Evolutionary conservation across 2,329 filamentous ascomycete species (phyloP).

Genomic region (Colletotrichum sp.): DNA sequence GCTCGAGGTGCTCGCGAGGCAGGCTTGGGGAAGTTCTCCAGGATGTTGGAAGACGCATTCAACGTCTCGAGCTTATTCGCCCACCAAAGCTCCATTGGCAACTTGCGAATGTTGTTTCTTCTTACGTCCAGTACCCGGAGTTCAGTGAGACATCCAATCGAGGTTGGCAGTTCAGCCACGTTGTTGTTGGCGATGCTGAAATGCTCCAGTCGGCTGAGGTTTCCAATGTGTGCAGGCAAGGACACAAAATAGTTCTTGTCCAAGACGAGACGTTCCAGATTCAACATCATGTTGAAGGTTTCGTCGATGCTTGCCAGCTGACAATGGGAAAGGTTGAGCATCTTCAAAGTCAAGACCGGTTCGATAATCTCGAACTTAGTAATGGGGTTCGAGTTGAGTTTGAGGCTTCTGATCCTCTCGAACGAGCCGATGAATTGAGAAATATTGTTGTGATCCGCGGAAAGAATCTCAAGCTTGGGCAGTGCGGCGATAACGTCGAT

Average conservation of each 20-base stretch:
- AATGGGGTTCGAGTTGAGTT: constrained; percentile 93
- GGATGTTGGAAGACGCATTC: constrained; percentile 93
- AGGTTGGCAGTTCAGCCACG: constrained; percentile 80
- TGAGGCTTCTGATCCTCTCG: constrained; percentile 79
- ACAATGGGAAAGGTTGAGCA: constrained; percentile 87
- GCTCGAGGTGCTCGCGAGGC: constrained; percentile 71
- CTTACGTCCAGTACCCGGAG: constrained; percentile 86
- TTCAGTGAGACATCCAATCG: constrained; percentile 87
- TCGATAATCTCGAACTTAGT: constrained; percentile 87
- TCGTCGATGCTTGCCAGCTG: constrained; percentile 91
- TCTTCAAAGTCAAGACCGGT: constrained; percentile 80
- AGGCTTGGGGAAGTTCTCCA: constrained; percentile 90
- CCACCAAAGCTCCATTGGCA: constrained; percentile 96
- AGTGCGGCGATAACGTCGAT: constrained; percentile 88
- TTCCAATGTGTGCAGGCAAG: constrained; percentile 84
- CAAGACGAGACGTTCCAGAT: constrained; percentile 84
- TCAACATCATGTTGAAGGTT: constrained; percentile 85
- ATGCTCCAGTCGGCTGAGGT: constrained; percentile 81
- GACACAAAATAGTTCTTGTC: constrained; percentile 97
- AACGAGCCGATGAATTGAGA: constrained; percentile 93
- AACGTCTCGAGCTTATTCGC: constrained; percentile 88
- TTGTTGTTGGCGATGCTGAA: constrained; percentile 95
- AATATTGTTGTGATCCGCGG: constrained; percentile 91
- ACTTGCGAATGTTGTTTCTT: constrained; percentile 88
- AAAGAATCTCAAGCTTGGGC: constrained; percentile 85